phyloP scores from a whole-genome alignment of 306 rosid species.

The Fagus crenata region DNA sequence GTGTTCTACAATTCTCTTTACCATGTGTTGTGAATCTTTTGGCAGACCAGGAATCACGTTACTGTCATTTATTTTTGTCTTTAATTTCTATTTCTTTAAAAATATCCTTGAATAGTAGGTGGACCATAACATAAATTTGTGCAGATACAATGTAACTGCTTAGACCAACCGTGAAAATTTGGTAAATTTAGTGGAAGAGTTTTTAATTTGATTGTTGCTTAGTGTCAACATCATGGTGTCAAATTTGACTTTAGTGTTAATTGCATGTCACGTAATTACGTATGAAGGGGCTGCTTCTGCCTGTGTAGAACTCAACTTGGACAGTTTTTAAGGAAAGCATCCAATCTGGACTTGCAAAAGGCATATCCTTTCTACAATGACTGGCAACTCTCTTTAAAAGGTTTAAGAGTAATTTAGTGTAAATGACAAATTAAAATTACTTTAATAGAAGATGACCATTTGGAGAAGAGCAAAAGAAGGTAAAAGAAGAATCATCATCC shows the following conservation, averaged over 20 bases:
- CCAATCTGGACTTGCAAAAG: no score
- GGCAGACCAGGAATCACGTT: no score
- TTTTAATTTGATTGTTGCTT: background rate
- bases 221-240: conserved; percentile 8
- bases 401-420: no score
- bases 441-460: no score
- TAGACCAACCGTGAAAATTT: background rate
- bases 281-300: background rate
- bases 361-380: no score
- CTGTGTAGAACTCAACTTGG: background rate
- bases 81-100: background rate
- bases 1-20: background rate
- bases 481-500: no score
- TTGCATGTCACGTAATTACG: background rate
- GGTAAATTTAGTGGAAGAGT: background rate
- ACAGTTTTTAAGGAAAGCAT: no score
- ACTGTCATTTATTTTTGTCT: background rate
- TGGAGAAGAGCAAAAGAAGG: no score
- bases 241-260: background rate
- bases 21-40: background rate
- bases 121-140: background rate
- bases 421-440: no score
- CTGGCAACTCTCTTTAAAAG: no score
- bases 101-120: conserved; percentile 4
- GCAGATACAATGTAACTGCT: conserved; percentile 13